Conservation (phyloP, 2,329 filamentous ascomycete species). For the Metarhizium sp. region DNA sequence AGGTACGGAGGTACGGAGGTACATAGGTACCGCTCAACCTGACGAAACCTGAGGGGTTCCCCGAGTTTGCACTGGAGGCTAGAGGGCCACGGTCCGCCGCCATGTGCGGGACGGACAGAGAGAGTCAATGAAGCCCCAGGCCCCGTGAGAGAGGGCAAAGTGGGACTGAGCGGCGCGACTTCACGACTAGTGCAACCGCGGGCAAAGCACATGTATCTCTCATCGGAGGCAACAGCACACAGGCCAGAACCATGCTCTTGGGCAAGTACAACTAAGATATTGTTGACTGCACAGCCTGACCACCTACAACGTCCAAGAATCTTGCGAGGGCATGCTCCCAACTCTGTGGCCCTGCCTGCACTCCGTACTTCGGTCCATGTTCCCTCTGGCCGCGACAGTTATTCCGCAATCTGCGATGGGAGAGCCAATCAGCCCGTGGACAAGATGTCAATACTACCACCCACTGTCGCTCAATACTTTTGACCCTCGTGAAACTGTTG, state of each 20-base stretch:
- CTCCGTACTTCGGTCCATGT: too few relatives aligned
- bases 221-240: too few relatives aligned
- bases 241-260: too few relatives aligned
- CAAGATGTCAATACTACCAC: background rate
- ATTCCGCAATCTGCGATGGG: background rate
- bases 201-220: background rate
- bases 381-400: background rate
- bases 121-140: background rate
- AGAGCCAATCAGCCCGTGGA: background rate
- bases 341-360: background rate
- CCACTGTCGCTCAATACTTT: background rate
- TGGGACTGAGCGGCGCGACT: background rate
- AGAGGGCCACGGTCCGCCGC: constrained; percentile 2
- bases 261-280: too few relatives aligned
- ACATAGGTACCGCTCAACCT: background rate
- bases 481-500: background rate
- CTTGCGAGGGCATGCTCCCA: background rate
- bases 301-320: background rate
- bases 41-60: background rate
- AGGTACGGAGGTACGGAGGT: background rate
- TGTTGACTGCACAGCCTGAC: background rate
- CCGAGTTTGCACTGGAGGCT: background rate
- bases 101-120: background rate
- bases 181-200: background rate
- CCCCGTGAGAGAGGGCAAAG: background rate